Percentiles rank a stretch among this genome's conserved stretches.
phyloP scores from a whole-genome alignment of 2,329 filamentous ascomycete species.

The Domatiomyces globalis region DNA sequence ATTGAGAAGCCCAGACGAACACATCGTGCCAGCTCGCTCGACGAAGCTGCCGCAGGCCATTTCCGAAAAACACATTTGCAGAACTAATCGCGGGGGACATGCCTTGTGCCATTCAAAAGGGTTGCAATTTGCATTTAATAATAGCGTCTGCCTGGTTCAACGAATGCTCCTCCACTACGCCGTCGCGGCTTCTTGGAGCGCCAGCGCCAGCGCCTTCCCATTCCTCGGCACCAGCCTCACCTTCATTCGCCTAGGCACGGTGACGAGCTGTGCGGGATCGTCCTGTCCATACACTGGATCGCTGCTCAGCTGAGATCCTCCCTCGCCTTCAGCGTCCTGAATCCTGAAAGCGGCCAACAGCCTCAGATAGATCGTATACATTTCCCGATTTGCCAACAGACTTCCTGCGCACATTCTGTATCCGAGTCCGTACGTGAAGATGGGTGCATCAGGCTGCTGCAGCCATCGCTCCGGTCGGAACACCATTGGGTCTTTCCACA shows the following conservation, averaged over 20 bases:
- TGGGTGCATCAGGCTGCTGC: conserved; percentile 47
- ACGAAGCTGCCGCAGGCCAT: neutral
- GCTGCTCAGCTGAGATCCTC: conserved; percentile 25
- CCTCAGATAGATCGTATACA: conserved; percentile 51
- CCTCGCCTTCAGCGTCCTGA: conserved; percentile 38
- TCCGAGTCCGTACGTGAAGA: conserved; percentile 53
- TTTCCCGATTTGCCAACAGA: conserved; percentile 48
- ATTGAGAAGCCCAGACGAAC: conserved; percentile 5
- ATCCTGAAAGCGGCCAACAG: conserved; percentile 49
- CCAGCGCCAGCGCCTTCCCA: conserved; percentile 30
- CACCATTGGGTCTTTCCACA: conserved; percentile 44
- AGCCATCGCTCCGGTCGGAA: conserved; percentile 52
- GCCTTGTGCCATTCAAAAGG: neutral
- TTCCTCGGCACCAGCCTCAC: conserved; percentile 45
- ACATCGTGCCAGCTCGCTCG: neutral
- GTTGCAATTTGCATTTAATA: neutral
- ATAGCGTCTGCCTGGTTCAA: too few species aligned
- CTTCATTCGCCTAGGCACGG: conserved; percentile 45
- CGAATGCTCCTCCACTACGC: neutral
- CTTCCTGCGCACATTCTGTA: conserved; percentile 56
- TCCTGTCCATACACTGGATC: conserved; percentile 46
- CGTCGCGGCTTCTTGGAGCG: conserved; percentile 21
- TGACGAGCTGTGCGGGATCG: conserved; percentile 49
- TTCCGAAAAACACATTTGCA: neutral
- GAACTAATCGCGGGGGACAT: neutral